Conservation (phyloP, 225 moss, liverwort and hornwort genomes). For the Pseudisothecium myosuroides region DNA sequence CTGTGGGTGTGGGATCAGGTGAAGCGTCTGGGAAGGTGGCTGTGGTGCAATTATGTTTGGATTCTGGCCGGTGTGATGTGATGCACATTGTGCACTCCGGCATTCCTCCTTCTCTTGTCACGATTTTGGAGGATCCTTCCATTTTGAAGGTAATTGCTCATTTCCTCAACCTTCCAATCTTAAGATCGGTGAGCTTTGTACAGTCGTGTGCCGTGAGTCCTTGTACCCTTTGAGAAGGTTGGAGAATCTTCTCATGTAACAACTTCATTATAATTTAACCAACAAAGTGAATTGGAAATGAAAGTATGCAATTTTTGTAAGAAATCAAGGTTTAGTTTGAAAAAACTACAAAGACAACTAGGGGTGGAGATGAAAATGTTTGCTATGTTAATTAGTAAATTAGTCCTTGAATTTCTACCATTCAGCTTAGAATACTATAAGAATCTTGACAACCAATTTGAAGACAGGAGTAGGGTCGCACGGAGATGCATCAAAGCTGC, state of each 20-base stretch:
- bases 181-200: not conserved
- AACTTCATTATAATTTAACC: not conserved
- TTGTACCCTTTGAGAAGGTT: not conserved
- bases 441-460: not conserved
- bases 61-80: conserved; percentile 63
- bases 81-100: conserved; percentile 65
- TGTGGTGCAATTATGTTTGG: conserved; percentile 58
- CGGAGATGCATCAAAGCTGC: conserved; percentile 60
- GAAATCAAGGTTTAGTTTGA: not conserved
- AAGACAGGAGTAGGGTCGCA: conserved; percentile 56
- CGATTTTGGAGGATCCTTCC: conserved; percentile 41
- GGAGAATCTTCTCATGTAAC: not conserved
- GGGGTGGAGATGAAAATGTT: no score
- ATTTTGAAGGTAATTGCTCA: conserved; percentile 41
- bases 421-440: not conserved
- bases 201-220: not conserved
- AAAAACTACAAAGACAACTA: not conserved
- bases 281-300: not conserved
- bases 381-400: not conserved
- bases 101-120: conserved; percentile 49
- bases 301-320: not conserved
- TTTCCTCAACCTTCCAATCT: not conserved
- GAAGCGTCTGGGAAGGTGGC: conserved; percentile 50
- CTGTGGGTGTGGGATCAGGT: conserved; percentile 30
- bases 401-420: not conserved